Conservation (phyloP, 1,284 basidiomycete genomes). For the Leccinum huronense region DNA sequence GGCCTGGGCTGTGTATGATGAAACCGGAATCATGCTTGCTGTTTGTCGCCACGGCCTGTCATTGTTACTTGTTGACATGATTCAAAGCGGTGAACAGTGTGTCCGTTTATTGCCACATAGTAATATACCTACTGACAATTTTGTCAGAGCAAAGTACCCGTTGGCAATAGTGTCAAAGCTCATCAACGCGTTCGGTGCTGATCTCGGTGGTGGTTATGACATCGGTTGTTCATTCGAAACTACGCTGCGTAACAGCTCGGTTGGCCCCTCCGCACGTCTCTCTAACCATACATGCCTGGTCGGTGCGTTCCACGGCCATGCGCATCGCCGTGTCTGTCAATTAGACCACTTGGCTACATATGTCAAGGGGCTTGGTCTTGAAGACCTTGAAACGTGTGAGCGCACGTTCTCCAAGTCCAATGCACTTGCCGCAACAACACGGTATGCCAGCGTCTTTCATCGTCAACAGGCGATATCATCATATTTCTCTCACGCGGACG, state of each 20-base stretch:
- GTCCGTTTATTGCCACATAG: no score
- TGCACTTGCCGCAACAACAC: neutral
- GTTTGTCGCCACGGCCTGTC: neutral
- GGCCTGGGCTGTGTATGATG: neutral
- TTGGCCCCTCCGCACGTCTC: no score
- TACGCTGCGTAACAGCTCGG: neutral
- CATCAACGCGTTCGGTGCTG: neutral
- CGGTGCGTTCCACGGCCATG: neutral
- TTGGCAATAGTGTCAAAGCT: neutral
- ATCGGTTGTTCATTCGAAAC: neutral
- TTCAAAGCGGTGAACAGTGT: neutral
- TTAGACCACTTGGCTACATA: neutral
- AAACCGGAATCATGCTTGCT: neutral
- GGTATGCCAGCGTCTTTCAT: neutral
- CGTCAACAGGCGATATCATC: neutral
- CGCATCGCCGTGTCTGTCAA: neutral
- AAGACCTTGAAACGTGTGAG: neutral
- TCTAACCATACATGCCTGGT: neutral
- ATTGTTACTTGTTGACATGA: neutral
- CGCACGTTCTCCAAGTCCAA: neutral
- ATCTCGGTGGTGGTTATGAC: neutral
- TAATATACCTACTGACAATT: no score
- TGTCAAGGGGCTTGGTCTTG: neutral
- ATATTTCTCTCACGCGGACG: neutral
- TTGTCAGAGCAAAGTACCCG: neutral